Conservation (phyloP, 2,329 filamentous ascomycete species). For the Calonectria montana region DNA sequence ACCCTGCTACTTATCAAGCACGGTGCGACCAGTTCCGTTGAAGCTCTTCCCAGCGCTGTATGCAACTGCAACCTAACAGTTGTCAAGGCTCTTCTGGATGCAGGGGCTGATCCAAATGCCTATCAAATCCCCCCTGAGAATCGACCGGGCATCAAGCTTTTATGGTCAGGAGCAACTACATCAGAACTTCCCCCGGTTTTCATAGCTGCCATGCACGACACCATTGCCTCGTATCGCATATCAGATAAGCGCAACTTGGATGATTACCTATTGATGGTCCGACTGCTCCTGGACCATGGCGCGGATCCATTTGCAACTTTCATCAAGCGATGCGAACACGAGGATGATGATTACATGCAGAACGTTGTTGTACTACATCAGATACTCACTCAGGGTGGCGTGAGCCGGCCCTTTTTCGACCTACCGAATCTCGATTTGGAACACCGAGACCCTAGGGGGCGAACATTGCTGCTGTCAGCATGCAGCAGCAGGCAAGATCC, state of each 20-base stretch:
- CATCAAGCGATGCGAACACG: not conserved
- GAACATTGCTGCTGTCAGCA: not conserved
- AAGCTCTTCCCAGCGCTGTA: not conserved
- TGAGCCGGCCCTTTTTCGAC: not conserved
- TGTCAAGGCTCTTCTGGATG: not conserved
- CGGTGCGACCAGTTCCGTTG: not conserved
- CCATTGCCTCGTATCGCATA: not conserved
- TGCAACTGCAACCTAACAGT: not conserved
- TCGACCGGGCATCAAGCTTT: not conserved
- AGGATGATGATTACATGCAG: not conserved
- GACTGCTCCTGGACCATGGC: not conserved
- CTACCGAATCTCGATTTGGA: not conserved
- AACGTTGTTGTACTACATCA: not conserved
- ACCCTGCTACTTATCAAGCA: not conserved
- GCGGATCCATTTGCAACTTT: not conserved
- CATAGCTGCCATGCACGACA: not conserved
- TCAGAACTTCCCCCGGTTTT: not conserved
- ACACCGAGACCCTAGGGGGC: not conserved
- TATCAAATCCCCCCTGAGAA: not conserved
- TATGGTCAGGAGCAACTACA: not conserved
- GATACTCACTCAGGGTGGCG: not conserved
- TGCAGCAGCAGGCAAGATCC: not conserved
- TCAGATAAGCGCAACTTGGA: not conserved
- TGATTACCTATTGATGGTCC: not conserved
- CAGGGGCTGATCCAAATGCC: not conserved